phyloP scores from a whole-genome alignment of 2,329 filamentous ascomycete species.

The Aspergillus sp. region DNA sequence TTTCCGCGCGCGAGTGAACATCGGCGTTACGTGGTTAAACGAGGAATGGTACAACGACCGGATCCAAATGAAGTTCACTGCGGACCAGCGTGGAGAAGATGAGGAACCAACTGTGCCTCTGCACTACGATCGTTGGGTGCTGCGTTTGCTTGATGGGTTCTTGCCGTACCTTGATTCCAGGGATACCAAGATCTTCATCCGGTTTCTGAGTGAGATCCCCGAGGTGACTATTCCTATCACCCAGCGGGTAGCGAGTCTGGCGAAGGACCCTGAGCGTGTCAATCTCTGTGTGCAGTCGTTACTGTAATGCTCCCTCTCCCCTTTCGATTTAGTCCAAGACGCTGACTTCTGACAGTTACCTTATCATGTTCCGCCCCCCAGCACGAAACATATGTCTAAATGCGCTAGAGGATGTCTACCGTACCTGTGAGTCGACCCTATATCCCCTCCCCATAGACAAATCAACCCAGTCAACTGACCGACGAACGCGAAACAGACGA shows the following conservation, averaged over 20 bases:
- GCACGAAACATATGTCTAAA: conserved; percentile 51
- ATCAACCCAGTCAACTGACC: not conserved
- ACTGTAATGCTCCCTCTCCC: conserved; percentile 31
- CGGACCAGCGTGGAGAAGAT: conserved; percentile 35
- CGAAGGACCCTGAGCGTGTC: conserved; percentile 56
- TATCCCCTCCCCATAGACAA: not conserved
- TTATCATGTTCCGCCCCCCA: conserved; percentile 53
- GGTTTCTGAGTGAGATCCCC: conserved; percentile 87
- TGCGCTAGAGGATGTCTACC: conserved; percentile 51
- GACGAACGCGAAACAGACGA: conserved; percentile 26
- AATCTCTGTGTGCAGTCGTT: conserved; percentile 51
- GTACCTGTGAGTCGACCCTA: conserved; percentile 37
- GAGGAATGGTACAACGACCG: conserved; percentile 97
- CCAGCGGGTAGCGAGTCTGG: conserved; percentile 57
- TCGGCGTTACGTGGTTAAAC: conserved; percentile 87
- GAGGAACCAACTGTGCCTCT: conserved; percentile 35
- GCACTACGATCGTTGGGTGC: conserved; percentile 71
- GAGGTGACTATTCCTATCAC: conserved; percentile 66
- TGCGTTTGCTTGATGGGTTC: conserved; percentile 80
- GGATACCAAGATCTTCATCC: conserved; percentile 73
- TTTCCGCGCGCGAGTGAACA: conserved; percentile 79
- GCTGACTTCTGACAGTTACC: conserved; percentile 35
- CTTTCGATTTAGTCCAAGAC: conserved; percentile 15
- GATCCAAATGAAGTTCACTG: conserved; percentile 42
- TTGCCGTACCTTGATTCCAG: conserved; percentile 83